phyloP scores from a whole-genome alignment of 768 basidiomycete genomes.

The Trametes cinnabarina region DNA sequence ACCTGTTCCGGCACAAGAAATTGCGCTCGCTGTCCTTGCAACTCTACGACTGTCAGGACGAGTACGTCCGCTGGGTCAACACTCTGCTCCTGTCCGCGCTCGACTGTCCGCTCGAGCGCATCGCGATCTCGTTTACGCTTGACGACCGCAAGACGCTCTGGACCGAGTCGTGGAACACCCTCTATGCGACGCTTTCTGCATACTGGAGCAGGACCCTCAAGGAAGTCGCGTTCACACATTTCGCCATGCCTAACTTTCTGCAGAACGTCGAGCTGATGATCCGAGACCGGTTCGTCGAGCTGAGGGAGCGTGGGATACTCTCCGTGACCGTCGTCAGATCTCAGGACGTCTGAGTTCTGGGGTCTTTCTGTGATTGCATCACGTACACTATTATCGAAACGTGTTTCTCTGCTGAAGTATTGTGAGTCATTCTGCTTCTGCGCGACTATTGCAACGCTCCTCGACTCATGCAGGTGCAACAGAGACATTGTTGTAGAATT shows the following conservation, averaged over 20 bases:
- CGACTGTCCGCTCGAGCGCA: neutral
- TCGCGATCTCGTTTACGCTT: slow-evolving; percentile 7
- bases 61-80: neutral
- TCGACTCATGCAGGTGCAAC: too few species aligned
- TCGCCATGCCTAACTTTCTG: neutral
- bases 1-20: neutral
- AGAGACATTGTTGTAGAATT: too few species aligned
- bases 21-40: slow-evolving; percentile 5
- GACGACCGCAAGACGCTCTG: slow-evolving; percentile 3
- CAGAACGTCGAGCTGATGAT: neutral
- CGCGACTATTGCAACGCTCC: too few species aligned
- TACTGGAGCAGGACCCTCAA: slow-evolving; percentile 2
- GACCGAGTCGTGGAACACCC: neutral
- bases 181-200: neutral
- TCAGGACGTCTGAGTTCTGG: neutral
- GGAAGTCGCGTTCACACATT: slow-evolving; percentile 6
- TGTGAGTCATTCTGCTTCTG: too few species aligned
- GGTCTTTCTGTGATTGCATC: too few species aligned
- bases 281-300: neutral
- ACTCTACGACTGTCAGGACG: neutral
- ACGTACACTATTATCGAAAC: too few species aligned
- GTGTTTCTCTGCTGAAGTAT: too few species aligned
- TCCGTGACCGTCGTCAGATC: slow-evolving; percentile 1
- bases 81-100: slow-evolving; percentile 1
- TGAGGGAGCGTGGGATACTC: neutral